Evolutionary conservation across 345 rosid genomes (phyloP).

Genomic region (Lepidium sativum): DNA sequence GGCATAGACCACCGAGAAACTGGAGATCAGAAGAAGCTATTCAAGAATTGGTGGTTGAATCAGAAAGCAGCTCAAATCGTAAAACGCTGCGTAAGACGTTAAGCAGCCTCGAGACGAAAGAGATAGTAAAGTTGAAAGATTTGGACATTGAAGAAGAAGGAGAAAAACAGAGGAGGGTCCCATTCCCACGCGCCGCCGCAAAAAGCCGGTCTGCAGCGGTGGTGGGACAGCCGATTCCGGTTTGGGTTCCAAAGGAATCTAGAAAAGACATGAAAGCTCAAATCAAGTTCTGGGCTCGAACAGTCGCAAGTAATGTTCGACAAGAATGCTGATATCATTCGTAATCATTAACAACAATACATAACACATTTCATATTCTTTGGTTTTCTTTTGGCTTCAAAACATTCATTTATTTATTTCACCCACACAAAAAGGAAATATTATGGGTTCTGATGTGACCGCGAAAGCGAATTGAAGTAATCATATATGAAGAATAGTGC

Average conservation of each 20-base stretch:
- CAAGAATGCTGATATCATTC: conserved; percentile 32
- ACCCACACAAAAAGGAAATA: background rate
- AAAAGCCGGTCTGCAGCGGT: conserved; percentile 36
- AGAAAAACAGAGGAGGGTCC: conserved; percentile 7
- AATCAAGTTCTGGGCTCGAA: conserved; percentile 66
- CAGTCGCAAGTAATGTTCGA: conserved; percentile 60
- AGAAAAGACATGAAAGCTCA: conserved; percentile 51
- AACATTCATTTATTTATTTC: background rate
- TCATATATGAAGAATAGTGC: background rate
- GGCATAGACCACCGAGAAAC: conserved; percentile 38
- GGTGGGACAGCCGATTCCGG: conserved; percentile 35
- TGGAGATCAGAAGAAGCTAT: conserved; percentile 28
- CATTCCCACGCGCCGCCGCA: background rate
- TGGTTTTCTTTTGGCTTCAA: background rate
- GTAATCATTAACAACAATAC: background rate
- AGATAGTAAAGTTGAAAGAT: conserved; percentile 42
- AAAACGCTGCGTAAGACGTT: conserved; percentile 30
- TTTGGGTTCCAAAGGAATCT: conserved; percentile 33
- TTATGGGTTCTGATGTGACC: background rate
- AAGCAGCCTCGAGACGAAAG: conserved; percentile 41
- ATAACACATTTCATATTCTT: conserved; percentile 11
- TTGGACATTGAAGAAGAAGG: conserved; percentile 32
- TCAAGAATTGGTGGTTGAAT: background rate
- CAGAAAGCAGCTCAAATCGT: background rate
- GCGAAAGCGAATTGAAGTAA: background rate